Evolutionary conservation across 2,329 filamentous ascomycete species (phyloP).

Genomic region (Aspergillus sp.): DNA sequence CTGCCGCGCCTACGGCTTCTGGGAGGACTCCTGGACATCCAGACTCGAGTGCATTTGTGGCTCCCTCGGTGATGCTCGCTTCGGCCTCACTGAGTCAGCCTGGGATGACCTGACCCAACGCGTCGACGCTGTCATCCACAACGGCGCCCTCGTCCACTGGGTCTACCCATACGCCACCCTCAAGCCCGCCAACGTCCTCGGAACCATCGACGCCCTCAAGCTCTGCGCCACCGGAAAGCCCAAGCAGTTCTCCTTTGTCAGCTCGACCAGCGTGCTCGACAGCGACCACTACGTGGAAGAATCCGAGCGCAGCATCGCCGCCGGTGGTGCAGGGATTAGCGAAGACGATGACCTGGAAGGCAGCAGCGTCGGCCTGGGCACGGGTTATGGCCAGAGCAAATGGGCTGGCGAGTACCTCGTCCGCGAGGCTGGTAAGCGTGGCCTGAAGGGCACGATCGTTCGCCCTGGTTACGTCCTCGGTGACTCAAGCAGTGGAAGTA

Average conservation of each 20-base stretch:
- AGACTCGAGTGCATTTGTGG: slow-evolving; percentile 73
- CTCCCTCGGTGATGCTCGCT: slow-evolving; percentile 71
- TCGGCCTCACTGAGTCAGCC: slow-evolving; percentile 69
- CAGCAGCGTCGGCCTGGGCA: slow-evolving; percentile 75
- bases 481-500: slow-evolving; percentile 66
- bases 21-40: slow-evolving; percentile 66
- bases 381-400: slow-evolving; percentile 90
- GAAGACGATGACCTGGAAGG: slow-evolving; percentile 81
- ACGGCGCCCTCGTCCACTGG: slow-evolving; percentile 81
- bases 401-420: slow-evolving; percentile 78
- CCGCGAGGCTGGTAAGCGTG: slow-evolving; percentile 76
- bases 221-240: slow-evolving; percentile 77
- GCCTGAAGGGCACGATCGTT: slow-evolving; percentile 75
- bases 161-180: slow-evolving; percentile 76
- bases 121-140: slow-evolving; percentile 78
- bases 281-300: slow-evolving; percentile 78
- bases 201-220: slow-evolving; percentile 74
- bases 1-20: slow-evolving; percentile 77
- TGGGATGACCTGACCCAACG: slow-evolving; percentile 70
- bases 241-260: slow-evolving; percentile 81
- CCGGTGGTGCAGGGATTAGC: slow-evolving; percentile 67
- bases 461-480: slow-evolving; percentile 86
- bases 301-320: slow-evolving; percentile 64
- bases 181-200: slow-evolving; percentile 75
- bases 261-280: slow-evolving; percentile 81